Conservation (phyloP, 2,329 filamentous ascomycete genomes). For the Pyricularia grisea region DNA sequence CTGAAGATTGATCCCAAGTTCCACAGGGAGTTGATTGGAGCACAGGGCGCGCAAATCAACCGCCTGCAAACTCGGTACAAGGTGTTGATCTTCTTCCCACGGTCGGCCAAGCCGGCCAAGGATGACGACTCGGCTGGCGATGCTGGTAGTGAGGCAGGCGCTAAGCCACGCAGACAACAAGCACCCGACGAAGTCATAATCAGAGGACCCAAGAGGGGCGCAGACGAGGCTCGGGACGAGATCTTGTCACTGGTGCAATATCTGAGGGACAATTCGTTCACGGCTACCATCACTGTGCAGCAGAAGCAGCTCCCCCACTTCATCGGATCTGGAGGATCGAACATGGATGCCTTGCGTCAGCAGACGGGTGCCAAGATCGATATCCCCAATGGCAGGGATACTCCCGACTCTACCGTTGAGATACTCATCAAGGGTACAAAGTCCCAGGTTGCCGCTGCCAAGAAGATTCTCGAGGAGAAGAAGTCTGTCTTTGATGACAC, state of each 20-base stretch:
- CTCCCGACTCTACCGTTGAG: slow-evolving; percentile 62
- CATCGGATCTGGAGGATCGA: slow-evolving; percentile 82
- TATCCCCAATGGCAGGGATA: slow-evolving; percentile 72
- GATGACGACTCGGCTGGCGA: slow-evolving; percentile 67
- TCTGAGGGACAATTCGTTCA: slow-evolving; percentile 77
- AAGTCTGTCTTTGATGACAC: slow-evolving; percentile 82
- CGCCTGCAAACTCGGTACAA: slow-evolving; percentile 86
- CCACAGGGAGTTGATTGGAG: slow-evolving; percentile 87
- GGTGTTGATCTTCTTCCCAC: slow-evolving; percentile 91
- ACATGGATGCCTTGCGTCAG: slow-evolving; percentile 82
- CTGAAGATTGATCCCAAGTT: slow-evolving; percentile 91
- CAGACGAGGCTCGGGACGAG: slow-evolving; percentile 86
- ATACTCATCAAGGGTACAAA: slow-evolving; percentile 91
- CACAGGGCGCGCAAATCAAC: slow-evolving; percentile 80
- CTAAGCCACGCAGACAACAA: slow-evolving; percentile 59
- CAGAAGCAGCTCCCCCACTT: slow-evolving; percentile 89
- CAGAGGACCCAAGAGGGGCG: slow-evolving; percentile 85
- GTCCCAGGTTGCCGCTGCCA: slow-evolving; percentile 80
- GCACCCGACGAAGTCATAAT: slow-evolving; percentile 81
- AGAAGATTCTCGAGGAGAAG: slow-evolving; percentile 82
- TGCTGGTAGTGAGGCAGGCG: slow-evolving; percentile 50
- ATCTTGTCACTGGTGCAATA: slow-evolving; percentile 83
- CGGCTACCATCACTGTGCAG: slow-evolving; percentile 72
- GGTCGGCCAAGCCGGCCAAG: slow-evolving; percentile 48
- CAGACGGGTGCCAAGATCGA: slow-evolving; percentile 84